Base-by-base conservation (phyloP, 2,329 filamentous ascomycete species). In the Fusarium ambrosium region DNA sequence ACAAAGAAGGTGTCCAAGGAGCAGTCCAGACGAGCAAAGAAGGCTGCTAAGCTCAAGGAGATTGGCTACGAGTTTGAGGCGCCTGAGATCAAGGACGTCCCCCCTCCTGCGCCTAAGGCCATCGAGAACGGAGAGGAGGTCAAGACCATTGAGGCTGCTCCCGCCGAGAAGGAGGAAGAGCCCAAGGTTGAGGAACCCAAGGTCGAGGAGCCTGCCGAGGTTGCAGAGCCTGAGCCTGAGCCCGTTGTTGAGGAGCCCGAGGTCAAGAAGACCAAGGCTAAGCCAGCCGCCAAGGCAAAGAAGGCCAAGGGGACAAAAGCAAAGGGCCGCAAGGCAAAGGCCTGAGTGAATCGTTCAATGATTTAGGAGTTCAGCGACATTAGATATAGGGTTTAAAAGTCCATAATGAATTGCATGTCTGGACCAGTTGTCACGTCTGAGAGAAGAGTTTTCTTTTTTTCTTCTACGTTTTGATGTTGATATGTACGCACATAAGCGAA, bases 1-100 rank as follows among this genome's bases (percentile, higher is more conserved):
- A 87, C 92, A 69, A 90, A 90, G 85, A 93, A 92, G 82, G 90
- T 97, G 64, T 85, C 88, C 64, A 91, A 89, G 78, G 95, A 98
- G 86, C 89, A 93, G 82, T 87, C 89, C 82, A 92, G 90, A 83
- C 89, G 97, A 64, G 84, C 86, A 41, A 87, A 87, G 75, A 93
- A 94, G 84, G 91, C 90, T 2, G 90, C 93, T 80, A 93, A 94
- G 85, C 86, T 98, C 75, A 92, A 94, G 87, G 91, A 89, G 48
- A 84, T 97, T 69, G 96, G 93, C 11, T 98, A 99, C 83, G 92
- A 97, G 70, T 95, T 95, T 79, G 90, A 94, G 62, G 89, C 90
- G 24, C 94, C 95, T 1, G 85, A 88, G 75, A 84, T 98, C 76
- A 97, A 94, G 87, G 81, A 80, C 10, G 81, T 85, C 3, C 84